Evolutionary conservation across 352 stramenopile genomes (phyloP), one percentile per base, ranked within the genome.

Genomic region (Elongisporangium undulatum): DNA sequence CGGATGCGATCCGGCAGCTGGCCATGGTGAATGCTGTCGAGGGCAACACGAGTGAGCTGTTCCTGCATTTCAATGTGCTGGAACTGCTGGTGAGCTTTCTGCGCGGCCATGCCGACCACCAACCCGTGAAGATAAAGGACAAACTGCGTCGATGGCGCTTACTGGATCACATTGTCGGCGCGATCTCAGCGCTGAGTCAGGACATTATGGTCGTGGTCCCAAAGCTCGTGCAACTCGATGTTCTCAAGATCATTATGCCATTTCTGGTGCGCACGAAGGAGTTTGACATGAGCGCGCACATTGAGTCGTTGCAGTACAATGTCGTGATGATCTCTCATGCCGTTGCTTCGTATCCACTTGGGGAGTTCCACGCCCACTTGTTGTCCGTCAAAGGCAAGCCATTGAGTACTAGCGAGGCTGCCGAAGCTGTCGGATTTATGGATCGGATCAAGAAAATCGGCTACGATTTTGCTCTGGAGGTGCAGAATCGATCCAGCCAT

Each of bases 11-110:
- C 41, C 68, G 68, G 5, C 68, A 63, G 6, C 59, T 91, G 5
- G 75, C 82, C 1, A 80, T 82, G 67, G 65, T 71, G n/a, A 85
- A 83, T 55, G 59, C 71, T 2, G 59, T 74, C 4, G 82, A 91
- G 56, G 82, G 82, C 19, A 88, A 84, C 56, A 83, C 77, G 17
- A 85, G 75, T 48, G 82, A 91, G 54, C 61, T 89, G 54, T 91
- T 91, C 62, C 38, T 89, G 3, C 74, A 88, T 55, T 91, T 87
- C 22, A 63, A 72, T 45, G 82, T 88, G 2, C 55, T 89, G 8
- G 81, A 89, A 13, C 34, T 83, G 19, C 67, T 90, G 17, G 26
- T 63, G 34, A 59, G 73, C 17, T 48, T 82, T 9, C 48, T 75
- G 1, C 41, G 71, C 5, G 61, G 50, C 6, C 56, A 66, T 16